Evolutionary conservation across 2,329 filamentous ascomycete genomes (phyloP), one percentile per base, ranked within the genome.

Genomic region (Verticillium isaacii): DNA sequence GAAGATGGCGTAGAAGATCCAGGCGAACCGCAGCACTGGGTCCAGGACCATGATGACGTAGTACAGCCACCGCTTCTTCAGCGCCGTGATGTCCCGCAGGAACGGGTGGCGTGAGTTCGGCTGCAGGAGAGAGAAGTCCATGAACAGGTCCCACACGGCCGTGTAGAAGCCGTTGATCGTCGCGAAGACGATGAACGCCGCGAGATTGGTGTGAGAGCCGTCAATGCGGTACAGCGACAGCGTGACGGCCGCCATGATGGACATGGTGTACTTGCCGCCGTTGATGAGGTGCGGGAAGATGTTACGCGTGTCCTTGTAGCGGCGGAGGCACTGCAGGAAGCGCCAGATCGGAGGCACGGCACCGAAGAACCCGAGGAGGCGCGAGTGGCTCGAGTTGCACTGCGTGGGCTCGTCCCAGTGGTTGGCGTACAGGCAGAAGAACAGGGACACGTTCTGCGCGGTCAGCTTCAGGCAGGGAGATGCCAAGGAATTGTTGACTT

Each of bases 111-210:
- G 84, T 0, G 91, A 85, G 61, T 89, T 86, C 0, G 89, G 83
- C 68, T 97, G 93, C 3, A 94, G 83, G n/a, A 97, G 82, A 62
- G 90, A 95, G 83, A 95, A 98, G 74, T 99, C 95, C 91, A 98
- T 97, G 66, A 92, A 87, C 1, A 99, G 78, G 72, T 99, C 95
- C 95, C 95, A 99, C 52, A 97, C 84, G 11, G 89, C 86, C 88
- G 85, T 89, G 74, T 97, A 98, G 32, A 96, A 75, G 55, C 88
- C 85, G 72, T 97, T 99, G 66, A 96, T 75, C n/a, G 83, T 81
- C 0, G 92, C 92, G 68, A 93, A 92, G 0, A 86, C 82, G 64
- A 96, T 89, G 73, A 96, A 98, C 1, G 92, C 73, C 0, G 87
- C 90, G 50, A 92, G 81, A 17, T 85, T 79, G 1, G 76, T 73